Evolutionary conservation across 2,329 filamentous ascomycete species (phyloP).

Genomic region (Neoascochyta sp.): DNA sequence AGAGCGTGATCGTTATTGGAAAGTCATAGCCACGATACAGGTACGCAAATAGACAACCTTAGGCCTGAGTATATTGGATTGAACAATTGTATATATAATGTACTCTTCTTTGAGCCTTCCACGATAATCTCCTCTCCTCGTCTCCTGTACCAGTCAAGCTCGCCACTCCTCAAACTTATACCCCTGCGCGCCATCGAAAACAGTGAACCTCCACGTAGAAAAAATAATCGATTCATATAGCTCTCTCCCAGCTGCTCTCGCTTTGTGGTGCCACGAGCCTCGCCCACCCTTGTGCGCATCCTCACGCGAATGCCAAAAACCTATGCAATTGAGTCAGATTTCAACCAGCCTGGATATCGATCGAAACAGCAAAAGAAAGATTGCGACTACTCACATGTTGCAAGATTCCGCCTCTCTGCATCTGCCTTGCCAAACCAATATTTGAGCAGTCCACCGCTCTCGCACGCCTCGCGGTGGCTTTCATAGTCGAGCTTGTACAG

Average conservation of each 20-base stretch:
- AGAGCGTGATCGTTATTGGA: too few relatives aligned
- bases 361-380: too few relatives aligned
- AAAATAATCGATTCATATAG: conserved; percentile 46
- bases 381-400: conserved; percentile 63
- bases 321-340: conserved; percentile 48
- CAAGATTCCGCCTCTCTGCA: conserved; percentile 68
- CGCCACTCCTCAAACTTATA: conserved; percentile 50
- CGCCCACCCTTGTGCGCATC: conserved; percentile 58
- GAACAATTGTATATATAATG: too few relatives aligned
- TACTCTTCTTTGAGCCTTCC: too few relatives aligned
- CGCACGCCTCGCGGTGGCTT: conserved; percentile 75
- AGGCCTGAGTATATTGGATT: too few relatives aligned
- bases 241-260: conserved; percentile 47
- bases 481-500: conserved; percentile 72
- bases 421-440: conserved; percentile 87
- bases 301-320: conserved; percentile 61
- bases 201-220: conserved; percentile 50
- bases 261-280: conserved; percentile 56
- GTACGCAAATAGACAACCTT: too few relatives aligned
- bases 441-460: conserved; percentile 78
- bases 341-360: too few relatives aligned
- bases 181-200: conserved; percentile 60
- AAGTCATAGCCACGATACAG: too few relatives aligned
- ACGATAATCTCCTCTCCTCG: too few relatives aligned
- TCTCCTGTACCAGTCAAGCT: conserved; percentile 9